Evolutionary conservation across 2,329 filamentous ascomycete genomes (phyloP), one percentile per base, ranked within the genome.

Genomic region (Ophiostoma sp.): DNA sequence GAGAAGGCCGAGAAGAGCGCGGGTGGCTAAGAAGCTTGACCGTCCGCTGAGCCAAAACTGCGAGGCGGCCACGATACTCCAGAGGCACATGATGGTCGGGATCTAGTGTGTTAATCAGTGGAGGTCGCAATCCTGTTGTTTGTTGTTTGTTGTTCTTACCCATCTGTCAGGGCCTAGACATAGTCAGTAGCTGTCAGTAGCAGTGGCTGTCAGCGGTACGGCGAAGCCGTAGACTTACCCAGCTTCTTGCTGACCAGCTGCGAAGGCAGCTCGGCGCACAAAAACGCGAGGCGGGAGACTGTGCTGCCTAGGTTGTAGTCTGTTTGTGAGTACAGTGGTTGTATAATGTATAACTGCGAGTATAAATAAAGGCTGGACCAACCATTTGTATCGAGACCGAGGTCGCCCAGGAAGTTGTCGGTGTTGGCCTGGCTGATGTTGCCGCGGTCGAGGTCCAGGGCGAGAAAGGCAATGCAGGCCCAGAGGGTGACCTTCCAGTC

Each of bases 191-290:
- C n/a, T 57, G 52, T 31, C 27, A 31, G 27, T 31, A 31, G 27
- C 27, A 1, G 27, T 17, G 11, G 23, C n/a, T 57, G 52, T 57
- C 52, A 13, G 27, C 8, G 13, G 11, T 3, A 13, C 27, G 17
- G 44, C 17, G 44, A 48, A 48, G 7, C 17, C 7, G 17, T 6
- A 48, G 6, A n/a, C 52, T 31, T 23, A 57, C 76, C 78, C 0
- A 80, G 73, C 74, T 83, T 83, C 76, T 89, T 89, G 67, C 81
- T 83, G 31, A 89, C 75, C 20, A 89, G 89, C 74, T 89, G 86
- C 0, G 86, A 88, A 0, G 87, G 87, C 2, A 89, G 77, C 74
- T 89, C 87, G 0, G 87, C 85, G 8, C 81, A 78, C 3, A 88
- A 76, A 73, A 88, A 88, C 1, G 75, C 81, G 4, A 86, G 76